Conservation (phyloP, 2,329 filamentous ascomycete species). For the Colletotrichum plurivorum region DNA sequence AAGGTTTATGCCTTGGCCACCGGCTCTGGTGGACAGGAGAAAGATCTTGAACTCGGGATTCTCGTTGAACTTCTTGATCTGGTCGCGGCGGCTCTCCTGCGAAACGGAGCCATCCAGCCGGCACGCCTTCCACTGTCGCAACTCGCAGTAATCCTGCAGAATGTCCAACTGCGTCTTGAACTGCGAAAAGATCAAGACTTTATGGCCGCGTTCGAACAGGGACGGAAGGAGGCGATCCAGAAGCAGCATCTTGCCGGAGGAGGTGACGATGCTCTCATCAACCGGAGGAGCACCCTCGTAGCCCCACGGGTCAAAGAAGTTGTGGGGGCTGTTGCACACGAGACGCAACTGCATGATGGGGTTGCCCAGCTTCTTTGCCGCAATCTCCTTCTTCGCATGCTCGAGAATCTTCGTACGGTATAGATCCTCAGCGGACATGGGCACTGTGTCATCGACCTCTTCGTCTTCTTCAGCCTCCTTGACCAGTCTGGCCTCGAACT, state of each 20-base stretch:
- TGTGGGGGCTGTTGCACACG: constrained; percentile 93
- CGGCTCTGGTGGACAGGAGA: constrained; percentile 89
- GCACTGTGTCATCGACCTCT: constrained; percentile 50
- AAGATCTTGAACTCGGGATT: constrained; percentile 81
- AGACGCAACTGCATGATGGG: constrained; percentile 92
- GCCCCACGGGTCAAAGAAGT: constrained; percentile 95
- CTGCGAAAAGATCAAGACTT: constrained; percentile 95
- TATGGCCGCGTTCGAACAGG: constrained; percentile 83
- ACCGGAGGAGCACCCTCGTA: constrained; percentile 70
- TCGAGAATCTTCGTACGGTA: constrained; percentile 78
- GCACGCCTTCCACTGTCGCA: constrained; percentile 85
- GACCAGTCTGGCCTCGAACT: constrained; percentile 85
- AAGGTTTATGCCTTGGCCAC: constrained; percentile 95
- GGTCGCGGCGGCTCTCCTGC: constrained; percentile 77
- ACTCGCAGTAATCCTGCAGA: constrained; percentile 87
- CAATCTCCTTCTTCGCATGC: constrained; percentile 88
- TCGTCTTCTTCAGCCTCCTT: constrained; percentile 67
- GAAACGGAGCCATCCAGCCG: constrained; percentile 92
- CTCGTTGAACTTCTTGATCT: constrained; percentile 82
- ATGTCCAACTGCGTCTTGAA: constrained; percentile 96
- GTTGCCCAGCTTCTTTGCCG: constrained; percentile 92
- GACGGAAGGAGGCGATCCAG: constrained; percentile 87
- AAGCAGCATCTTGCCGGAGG: constrained; percentile 95
- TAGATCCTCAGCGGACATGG: constrained; percentile 70
- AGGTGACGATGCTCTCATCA: constrained; percentile 86